These are phyloP conservation scores for Tulasnella sp. DNA, from an alignment of 768 basidiomycete species.

Conservation along the genomic window DNA sequence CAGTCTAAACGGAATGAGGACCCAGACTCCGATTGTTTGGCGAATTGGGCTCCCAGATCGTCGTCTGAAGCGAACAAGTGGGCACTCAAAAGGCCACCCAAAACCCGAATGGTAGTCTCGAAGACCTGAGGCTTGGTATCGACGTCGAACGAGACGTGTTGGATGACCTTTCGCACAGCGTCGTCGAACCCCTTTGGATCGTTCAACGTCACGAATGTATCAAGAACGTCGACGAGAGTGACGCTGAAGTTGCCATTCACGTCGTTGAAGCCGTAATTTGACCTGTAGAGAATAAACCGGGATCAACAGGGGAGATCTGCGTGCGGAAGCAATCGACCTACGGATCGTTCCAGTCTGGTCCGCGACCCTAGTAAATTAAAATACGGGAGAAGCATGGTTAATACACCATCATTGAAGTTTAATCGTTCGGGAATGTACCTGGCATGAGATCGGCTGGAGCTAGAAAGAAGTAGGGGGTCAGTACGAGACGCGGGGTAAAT, in stretches of 20 bases:
- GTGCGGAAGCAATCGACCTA: slow-evolving; percentile 48
- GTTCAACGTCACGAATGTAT: slow-evolving; percentile 86
- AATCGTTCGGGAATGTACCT: slow-evolving; percentile 42
- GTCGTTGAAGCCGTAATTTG: slow-evolving; percentile 83
- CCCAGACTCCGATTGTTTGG: slow-evolving; percentile 49
- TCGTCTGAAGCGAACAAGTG: slow-evolving; percentile 58
- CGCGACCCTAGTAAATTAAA: slow-evolving; percentile 51
- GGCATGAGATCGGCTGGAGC: slow-evolving; percentile 88
- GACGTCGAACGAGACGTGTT: slow-evolving; percentile 87
- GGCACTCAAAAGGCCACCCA: slow-evolving; percentile 87
- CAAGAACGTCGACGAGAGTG: slow-evolving; percentile 72
- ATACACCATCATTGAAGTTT: not conserved
- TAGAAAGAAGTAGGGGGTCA: slow-evolving; percentile 43
- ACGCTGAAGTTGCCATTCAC: slow-evolving; percentile 93
- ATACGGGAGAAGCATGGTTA: not conserved
- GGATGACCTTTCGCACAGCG: slow-evolving; percentile 81
- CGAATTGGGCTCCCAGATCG: slow-evolving; percentile 20
- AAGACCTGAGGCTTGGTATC: slow-evolving; percentile 98
- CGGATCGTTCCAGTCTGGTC: slow-evolving; percentile 86
- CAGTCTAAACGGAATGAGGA: slow-evolving; percentile 71
- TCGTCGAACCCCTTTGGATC: slow-evolving; percentile 77
- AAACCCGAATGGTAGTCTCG: slow-evolving; percentile 91
- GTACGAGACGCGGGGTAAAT: slow-evolving; percentile 32
- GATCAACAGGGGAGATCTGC: not conserved
- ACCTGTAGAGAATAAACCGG: slow-evolving; percentile 45